Evolutionary conservation across 2,329 filamentous ascomycete genomes (phyloP), one percentile per base, ranked within the genome.

Genomic region (Myriosclerotinia scirpicola): DNA sequence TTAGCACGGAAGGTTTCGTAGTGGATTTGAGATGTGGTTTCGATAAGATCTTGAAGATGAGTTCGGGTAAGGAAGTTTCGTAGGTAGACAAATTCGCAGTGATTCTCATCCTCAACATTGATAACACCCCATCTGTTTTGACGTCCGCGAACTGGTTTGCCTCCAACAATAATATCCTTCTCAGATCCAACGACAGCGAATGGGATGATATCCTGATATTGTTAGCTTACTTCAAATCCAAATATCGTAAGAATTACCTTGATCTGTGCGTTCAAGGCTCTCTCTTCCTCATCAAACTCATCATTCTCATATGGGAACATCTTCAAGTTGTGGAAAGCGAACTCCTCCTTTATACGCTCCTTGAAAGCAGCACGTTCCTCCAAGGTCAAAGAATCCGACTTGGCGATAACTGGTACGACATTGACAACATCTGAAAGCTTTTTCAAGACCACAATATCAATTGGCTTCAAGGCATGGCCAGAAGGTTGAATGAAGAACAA

Each of bases 241-340:
- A 50, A 5, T 30, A 2, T n/a, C 26, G 15, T 46, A 12, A 22
- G 22, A 54, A 75, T 69, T 81, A 96, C 93, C 91, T 98, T 98
- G 83, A 99, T 99, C 78, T 96, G 91, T 68, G 87, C 88, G 83
- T 98, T 98, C 81, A 96, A 84, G 69, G 89, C 89, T 75, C 92
- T 90, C 84, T 99, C 95, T 84, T 99, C 95, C 71, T 95, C 91
- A 77, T 99, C 95, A 75, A 98, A 90, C 85, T 99, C 95, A 76
- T 99, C 95, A 78, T 97, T 98, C 80, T 99, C 95, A 80, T 99
- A 99, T 69, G 95, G 95, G 85, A 96, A 99, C 95, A 99, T 99
- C 86, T 97, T 94, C 77, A 99, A 87, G 85, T 98, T 98, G 87
- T 99, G 95, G 90, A 99, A 99, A 67, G 91, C 84, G 79, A 99